phyloP scores from a whole-genome alignment of 2,329 filamentous ascomycete species.

The Alternaria sp. region DNA sequence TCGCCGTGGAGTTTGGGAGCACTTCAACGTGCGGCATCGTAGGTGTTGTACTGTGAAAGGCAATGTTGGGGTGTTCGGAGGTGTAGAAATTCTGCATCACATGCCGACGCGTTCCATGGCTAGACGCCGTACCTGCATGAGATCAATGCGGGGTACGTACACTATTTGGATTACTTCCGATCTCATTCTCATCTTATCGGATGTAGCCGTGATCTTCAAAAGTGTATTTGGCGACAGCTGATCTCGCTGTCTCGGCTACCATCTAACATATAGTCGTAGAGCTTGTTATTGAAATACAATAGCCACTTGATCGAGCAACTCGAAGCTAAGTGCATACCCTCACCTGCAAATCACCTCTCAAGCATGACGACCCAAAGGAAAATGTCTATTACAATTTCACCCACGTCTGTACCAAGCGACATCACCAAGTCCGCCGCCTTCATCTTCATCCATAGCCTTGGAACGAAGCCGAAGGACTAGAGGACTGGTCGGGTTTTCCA shows the following conservation, averaged over 20 bases:
- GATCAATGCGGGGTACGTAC: conserved; percentile 24
- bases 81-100: conserved; percentile 24
- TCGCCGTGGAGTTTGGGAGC: conserved; percentile 72
- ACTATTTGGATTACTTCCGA: neutral
- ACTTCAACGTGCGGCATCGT: conserved; percentile 80
- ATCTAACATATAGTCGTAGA: neutral
- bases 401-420: conserved; percentile 45
- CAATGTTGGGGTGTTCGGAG: conserved; percentile 18
- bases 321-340: neutral
- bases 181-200: neutral
- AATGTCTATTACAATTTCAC: conserved; percentile 51
- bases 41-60: conserved; percentile 12
- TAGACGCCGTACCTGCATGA: conserved; percentile 17
- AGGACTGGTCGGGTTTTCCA: conserved; percentile 56
- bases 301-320: neutral
- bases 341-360: neutral
- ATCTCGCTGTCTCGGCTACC: neutral
- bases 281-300: neutral
- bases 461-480: conserved; percentile 58
- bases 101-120: conserved; percentile 19
- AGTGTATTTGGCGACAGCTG: neutral
- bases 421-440: conserved; percentile 54
- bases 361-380: conserved; percentile 20
- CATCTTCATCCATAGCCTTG: conserved; percentile 59
- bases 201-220: conserved; percentile 1